Percentiles rank a stretch among this genome's conserved stretches.
Evolutionary conservation across 2,329 filamentous ascomycete species (phyloP).

Genomic region (Trichoderma atrobrunneum): DNA sequence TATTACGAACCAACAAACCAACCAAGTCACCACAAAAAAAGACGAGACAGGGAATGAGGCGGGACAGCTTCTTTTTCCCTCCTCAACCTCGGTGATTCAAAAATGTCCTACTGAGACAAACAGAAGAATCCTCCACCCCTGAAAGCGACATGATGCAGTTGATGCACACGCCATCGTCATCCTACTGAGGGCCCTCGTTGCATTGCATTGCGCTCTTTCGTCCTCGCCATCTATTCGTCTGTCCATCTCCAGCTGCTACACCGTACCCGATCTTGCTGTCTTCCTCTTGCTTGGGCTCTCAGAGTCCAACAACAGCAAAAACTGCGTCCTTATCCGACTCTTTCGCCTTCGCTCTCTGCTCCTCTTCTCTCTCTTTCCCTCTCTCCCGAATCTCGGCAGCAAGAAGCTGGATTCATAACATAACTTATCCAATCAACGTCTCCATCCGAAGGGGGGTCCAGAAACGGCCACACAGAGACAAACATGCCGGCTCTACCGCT

Average conservation of each 20-base stretch:
- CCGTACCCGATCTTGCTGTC: slow-evolving; percentile 7
- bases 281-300: background rate
- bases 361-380: background rate
- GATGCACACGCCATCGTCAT: slow-evolving; percentile 15
- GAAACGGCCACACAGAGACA: background rate
- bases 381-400: background rate
- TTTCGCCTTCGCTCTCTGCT: background rate
- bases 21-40: background rate
- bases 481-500: slow-evolving; percentile 17
- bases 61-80: background rate
- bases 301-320: background rate
- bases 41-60: background rate
- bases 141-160: slow-evolving; percentile 12
- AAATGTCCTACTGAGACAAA: background rate
- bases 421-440: background rate
- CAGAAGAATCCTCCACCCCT: background rate
- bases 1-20: background rate
- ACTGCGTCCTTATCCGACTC: background rate
- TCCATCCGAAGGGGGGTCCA: background rate
- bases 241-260: background rate
- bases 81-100: background rate
- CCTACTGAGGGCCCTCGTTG: slow-evolving; percentile 2
- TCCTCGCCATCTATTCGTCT: slow-evolving; percentile 8
- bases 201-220: slow-evolving; percentile 9
- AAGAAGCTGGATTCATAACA: background rate